phyloP scores from a whole-genome alignment of 1,284 basidiomycete genomes.

The Porogramme epimiltina region DNA sequence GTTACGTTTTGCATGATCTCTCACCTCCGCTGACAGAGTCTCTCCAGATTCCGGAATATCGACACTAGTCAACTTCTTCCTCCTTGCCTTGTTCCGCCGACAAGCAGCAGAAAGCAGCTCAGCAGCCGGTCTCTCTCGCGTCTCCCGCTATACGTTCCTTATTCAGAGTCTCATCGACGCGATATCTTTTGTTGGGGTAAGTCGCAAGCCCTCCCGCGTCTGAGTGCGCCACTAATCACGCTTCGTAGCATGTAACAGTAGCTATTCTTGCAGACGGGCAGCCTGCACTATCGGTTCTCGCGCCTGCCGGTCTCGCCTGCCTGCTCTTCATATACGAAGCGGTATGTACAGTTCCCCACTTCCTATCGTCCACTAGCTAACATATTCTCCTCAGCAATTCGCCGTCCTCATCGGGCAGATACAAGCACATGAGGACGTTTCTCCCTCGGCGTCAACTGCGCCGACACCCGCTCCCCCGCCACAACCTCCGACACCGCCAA shows the following conservation, averaged over 20 bases:
- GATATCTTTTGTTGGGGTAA: slow-evolving; percentile 75
- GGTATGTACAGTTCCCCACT: slow-evolving; percentile 48
- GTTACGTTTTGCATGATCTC: slow-evolving; percentile 35
- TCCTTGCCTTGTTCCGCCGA: slow-evolving; percentile 70
- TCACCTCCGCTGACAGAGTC: background rate
- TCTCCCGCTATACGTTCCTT: slow-evolving; percentile 82
- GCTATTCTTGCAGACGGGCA: slow-evolving; percentile 81
- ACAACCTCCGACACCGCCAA: slow-evolving; percentile 19
- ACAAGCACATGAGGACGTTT: slow-evolving; percentile 76
- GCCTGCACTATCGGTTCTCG: slow-evolving; percentile 76
- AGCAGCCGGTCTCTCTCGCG: slow-evolving; percentile 73
- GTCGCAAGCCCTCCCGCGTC: background rate
- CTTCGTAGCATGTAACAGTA: slow-evolving; percentile 70
- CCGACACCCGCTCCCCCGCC: slow-evolving; percentile 24
- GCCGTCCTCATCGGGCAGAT: slow-evolving; percentile 78
- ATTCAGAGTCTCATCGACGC: slow-evolving; percentile 78
- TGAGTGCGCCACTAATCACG: background rate
- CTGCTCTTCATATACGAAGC: slow-evolving; percentile 74
- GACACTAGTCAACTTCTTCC: slow-evolving; percentile 63
- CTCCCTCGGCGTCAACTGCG: slow-evolving; percentile 27
- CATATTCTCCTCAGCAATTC: slow-evolving; percentile 66
- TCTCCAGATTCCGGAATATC: slow-evolving; percentile 71
- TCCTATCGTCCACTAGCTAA: too few species aligned
- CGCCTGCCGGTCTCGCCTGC: slow-evolving; percentile 80
- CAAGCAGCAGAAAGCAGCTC: slow-evolving; percentile 79